A percentile compares a stretch with the other conserved stretches of the same genome.
These are phyloP conservation scores for Xerophyta viscosa DNA, from an alignment of 106 monocot genomes.

Conservation along the genomic window DNA sequence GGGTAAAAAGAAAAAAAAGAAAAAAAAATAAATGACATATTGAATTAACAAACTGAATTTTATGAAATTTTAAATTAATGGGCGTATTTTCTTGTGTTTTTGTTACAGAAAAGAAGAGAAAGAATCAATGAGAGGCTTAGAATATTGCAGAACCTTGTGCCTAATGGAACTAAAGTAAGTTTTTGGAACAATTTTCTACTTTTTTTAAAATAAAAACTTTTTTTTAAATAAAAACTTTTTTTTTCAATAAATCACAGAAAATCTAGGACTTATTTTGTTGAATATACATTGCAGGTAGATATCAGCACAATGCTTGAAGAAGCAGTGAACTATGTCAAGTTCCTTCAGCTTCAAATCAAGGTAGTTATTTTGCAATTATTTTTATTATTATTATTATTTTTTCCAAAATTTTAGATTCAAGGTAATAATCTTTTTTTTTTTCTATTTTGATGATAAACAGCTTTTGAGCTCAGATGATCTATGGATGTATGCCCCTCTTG, in stretches of 20 bases:
- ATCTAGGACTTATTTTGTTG: not conserved
- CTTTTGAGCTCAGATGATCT: slow-evolving; percentile 79
- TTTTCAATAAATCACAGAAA: not conserved
- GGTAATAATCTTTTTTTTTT: not conserved
- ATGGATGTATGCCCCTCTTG: slow-evolving; percentile 87
- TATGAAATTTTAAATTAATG: not conserved
- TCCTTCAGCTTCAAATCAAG: slow-evolving; percentile 93
- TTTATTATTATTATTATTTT: not conserved
- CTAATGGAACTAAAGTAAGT: slow-evolving; percentile 1
- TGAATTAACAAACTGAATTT: not conserved
- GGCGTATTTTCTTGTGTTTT: not conserved
- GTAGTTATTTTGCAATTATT: slow-evolving; percentile 15
- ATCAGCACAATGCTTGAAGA: slow-evolving; percentile 96
- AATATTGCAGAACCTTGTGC: not conserved
- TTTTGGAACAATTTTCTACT: not conserved
- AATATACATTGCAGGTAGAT: slow-evolving; percentile 54
- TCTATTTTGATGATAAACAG: slow-evolving; percentile 16
- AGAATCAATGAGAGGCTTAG: not conserved
- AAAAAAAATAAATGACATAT: not conserved
- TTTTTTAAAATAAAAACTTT: too few relatives aligned
- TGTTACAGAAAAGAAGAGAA: not conserved
- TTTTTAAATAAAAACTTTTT: too few relatives aligned
- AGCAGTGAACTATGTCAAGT: slow-evolving; percentile 85
- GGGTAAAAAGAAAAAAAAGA: slow-evolving; percentile 7
- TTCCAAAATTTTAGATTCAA: not conserved